These are phyloP conservation scores for Corchorus olitorius DNA, from an alignment of 345 rosid genomes.

Conservation along the genomic window DNA sequence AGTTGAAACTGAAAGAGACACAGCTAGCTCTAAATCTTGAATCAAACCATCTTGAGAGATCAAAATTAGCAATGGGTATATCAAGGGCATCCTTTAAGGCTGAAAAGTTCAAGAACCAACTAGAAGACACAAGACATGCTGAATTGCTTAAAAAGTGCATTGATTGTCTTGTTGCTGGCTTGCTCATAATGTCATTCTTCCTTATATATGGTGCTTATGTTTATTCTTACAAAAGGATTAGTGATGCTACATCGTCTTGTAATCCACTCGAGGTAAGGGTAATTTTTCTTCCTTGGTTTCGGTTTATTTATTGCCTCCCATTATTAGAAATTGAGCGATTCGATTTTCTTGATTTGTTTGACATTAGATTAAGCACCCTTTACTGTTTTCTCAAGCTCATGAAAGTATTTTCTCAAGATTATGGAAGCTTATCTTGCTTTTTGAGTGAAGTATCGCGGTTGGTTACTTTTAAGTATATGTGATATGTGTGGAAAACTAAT, in stretches of 20 bases:
- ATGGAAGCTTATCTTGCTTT: not conserved
- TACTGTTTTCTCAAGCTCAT: not conserved
- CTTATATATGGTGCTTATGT: conserved; percentile 65
- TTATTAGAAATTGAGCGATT: not conserved
- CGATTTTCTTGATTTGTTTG: conserved; percentile 3
- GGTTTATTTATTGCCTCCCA: not conserved
- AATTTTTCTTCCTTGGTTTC: conserved; percentile 8
- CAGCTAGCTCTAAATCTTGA: conserved; percentile 54
- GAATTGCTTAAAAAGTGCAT: conserved; percentile 66
- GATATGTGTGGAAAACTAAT: not conserved
- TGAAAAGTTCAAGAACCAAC: conserved; percentile 73
- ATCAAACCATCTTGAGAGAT: conserved; percentile 61
- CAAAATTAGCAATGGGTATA: conserved; percentile 64
- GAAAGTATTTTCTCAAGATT: not conserved
- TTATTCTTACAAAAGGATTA: conserved; percentile 61
- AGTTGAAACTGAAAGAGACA: conserved; percentile 52
- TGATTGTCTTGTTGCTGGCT: conserved; percentile 80
- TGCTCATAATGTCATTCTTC: conserved; percentile 56
- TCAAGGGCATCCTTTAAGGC: conserved; percentile 66
- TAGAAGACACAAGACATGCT: conserved; percentile 65
- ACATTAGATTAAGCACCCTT: not conserved
- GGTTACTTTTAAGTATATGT: not conserved
- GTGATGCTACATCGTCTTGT: conserved; percentile 74
- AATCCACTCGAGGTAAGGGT: conserved; percentile 43
- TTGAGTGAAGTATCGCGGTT: not conserved